Evolutionary conservation across 768 basidiomycete species (phyloP), one percentile per base, ranked within the genome.

Genomic region (Xanthoconium stramineum): DNA sequence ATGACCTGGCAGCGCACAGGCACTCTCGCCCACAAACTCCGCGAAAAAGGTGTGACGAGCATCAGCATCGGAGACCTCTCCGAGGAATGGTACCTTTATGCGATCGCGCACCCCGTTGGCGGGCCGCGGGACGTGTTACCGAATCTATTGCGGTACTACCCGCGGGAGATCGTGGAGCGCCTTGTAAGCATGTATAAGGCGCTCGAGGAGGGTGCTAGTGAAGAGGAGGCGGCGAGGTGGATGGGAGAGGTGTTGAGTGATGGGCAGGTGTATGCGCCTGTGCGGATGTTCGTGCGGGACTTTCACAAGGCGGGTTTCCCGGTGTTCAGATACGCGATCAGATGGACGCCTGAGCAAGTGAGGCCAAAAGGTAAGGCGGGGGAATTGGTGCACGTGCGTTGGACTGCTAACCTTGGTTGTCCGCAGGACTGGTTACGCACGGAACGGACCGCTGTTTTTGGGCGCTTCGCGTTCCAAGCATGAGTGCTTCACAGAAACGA

Each of bases 81-180:
- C 17, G 87, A 91, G 61, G 88, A 91, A 67, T 90, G 88, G 88
- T 88, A 83, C 66, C 77, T 89, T 49, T 90, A 89, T 60, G 80
- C 86, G 15, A 83, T 89, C 61, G 82, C 87, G 4, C 82, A 88
- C 67, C 80, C 83, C 0, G 79, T 89, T 43, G 49, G 65, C 14
- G 69, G 74, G 8, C 70, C 76, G 19, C 60, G 60, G n/a, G 88
- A 90, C 58, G 74, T 90, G 12, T 64, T 77, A 28, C 74, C 75
- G 11, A 88, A 87, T 60, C 61, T 91, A 45, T 69, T 76, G 62
- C 70, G 88, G 54, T 90, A 87, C 64, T 88, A 84, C 66, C 78
- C 82, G 2, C 65, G 55, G 13, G 72, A 77, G 12, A 68, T 85
- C 35, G 79, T 81, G 6, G 61, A 73, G 45, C 67, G 68, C 14